phyloP scores from a whole-genome alignment of 2,329 filamentous ascomycete species.

The Trichoderma breve region DNA sequence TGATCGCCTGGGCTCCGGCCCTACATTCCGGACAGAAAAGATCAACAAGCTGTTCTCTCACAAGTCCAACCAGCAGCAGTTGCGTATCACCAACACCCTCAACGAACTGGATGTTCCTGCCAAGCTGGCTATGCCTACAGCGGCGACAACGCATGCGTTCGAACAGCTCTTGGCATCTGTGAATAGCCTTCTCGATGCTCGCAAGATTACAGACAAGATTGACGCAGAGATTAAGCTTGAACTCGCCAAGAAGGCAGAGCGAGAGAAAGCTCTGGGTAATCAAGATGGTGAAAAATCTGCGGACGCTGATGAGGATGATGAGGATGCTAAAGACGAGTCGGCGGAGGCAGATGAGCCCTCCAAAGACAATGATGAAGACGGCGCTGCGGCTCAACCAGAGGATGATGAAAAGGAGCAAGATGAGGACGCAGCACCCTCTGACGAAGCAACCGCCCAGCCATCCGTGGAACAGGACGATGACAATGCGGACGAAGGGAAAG shows the following conservation, averaged over 20 bases:
- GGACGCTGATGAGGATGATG: conserved; percentile 21
- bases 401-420: conserved; percentile 24
- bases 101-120: conserved; percentile 68
- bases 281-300: conserved; percentile 16
- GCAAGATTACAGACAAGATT: conserved; percentile 74
- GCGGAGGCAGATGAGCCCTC: conserved; percentile 24
- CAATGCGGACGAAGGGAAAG: conserved; percentile 31
- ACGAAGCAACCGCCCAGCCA: conserved; percentile 8
- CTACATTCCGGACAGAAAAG: conserved; percentile 84
- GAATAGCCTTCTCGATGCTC: conserved; percentile 65
- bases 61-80: conserved; percentile 72
- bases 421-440: conserved; percentile 9
- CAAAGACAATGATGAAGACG: conserved; percentile 23
- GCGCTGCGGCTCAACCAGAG: conserved; percentile 20
- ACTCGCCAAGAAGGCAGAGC: conserved; percentile 55
- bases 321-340: conserved; percentile 10
- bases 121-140: conserved; percentile 71
- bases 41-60: conserved; percentile 75
- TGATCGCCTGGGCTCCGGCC: conserved; percentile 80
- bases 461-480: conserved; percentile 34
- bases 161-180: conserved; percentile 69
- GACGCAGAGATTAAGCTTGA: conserved; percentile 67
- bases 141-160: conserved; percentile 67
- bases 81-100: conserved; percentile 71
- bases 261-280: conserved; percentile 39